These are phyloP conservation scores for Yamadazyma sp. DNA, from an alignment of 1,139 yeast species.

Conservation along the genomic window DNA sequence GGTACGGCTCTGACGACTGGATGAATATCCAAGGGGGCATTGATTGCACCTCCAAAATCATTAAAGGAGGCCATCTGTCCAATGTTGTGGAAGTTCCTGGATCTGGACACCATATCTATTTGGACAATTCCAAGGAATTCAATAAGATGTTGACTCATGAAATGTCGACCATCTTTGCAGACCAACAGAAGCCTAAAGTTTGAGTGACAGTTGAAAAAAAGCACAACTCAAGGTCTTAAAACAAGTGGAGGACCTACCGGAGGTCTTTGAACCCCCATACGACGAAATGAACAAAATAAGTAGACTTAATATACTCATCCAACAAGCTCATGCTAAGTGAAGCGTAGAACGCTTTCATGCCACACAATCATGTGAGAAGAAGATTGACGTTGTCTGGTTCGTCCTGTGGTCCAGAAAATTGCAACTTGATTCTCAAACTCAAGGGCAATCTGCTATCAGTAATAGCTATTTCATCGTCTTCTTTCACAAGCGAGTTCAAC, in stretches of 20 bases:
- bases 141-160: conserved; percentile 45
- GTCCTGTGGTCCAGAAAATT: conserved; percentile 24
- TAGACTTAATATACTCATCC: too few relatives aligned
- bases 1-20: conserved; percentile 78
- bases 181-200: neutral
- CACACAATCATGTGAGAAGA: conserved; percentile 7
- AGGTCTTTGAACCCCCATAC: too few relatives aligned
- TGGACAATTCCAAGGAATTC: conserved; percentile 57
- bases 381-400: conserved; percentile 19
- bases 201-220: too few relatives aligned
- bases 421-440: conserved; percentile 26
- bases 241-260: too few relatives aligned
- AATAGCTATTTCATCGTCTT: conserved; percentile 53
- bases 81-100: conserved; percentile 47
- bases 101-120: conserved; percentile 71
- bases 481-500: conserved; percentile 37
- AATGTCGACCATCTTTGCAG: conserved; percentile 23
- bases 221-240: too few relatives aligned
- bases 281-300: neutral
- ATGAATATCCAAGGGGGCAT: conserved; percentile 66
- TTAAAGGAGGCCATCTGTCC: conserved; percentile 23
- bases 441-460: conserved; percentile 61
- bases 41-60: conserved; percentile 35
- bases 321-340: neutral
- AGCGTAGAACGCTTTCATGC: too few relatives aligned